Evolutionary conservation across 2,329 filamentous ascomycete genomes (phyloP).

Genomic region (Didymosphaeria variabile): DNA sequence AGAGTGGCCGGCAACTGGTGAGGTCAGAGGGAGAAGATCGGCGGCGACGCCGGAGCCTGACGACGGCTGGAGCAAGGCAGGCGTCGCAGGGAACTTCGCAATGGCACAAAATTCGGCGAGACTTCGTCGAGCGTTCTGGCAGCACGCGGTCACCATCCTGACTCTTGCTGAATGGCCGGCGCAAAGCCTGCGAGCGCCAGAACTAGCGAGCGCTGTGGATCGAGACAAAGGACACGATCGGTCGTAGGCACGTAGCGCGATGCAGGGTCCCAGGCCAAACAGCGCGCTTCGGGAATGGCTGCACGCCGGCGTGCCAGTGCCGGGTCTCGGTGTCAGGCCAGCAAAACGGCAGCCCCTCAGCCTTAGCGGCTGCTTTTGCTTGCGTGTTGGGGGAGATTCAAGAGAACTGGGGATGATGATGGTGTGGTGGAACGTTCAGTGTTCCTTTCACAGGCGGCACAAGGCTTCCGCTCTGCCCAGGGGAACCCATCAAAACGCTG

Average conservation of each 20-base stretch:
- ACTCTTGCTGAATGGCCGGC: conserved; percentile 15
- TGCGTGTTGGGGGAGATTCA: neutral
- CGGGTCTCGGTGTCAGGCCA: conserved; percentile 4
- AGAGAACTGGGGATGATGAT: neutral
- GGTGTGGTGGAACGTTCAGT: neutral
- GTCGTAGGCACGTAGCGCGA: conserved; percentile 12
- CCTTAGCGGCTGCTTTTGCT: conserved; percentile 4
- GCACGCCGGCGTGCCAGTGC: conserved; percentile 10
- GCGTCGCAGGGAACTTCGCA: conserved; percentile 16
- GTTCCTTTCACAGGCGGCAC: neutral
- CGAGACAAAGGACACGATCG: conserved; percentile 30
- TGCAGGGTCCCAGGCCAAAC: conserved; percentile 19
- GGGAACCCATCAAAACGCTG: neutral
- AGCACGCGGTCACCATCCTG: conserved; percentile 8
- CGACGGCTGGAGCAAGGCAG: conserved; percentile 10
- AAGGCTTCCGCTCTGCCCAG: neutral
- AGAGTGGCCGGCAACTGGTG: conserved; percentile 25
- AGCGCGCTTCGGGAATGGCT: conserved; percentile 19
- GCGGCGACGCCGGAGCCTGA: conserved; percentile 26
- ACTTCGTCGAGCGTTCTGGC: conserved; percentile 14
- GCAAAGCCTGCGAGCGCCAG: conserved; percentile 2
- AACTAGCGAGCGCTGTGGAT: conserved; percentile 20
- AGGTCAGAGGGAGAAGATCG: conserved; percentile 37
- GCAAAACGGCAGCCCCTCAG: conserved; percentile 4
- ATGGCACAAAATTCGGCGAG: conserved; percentile 13